Conservation (phyloP, 2,329 filamentous ascomycete species). For the Fonsecaea nubica region DNA sequence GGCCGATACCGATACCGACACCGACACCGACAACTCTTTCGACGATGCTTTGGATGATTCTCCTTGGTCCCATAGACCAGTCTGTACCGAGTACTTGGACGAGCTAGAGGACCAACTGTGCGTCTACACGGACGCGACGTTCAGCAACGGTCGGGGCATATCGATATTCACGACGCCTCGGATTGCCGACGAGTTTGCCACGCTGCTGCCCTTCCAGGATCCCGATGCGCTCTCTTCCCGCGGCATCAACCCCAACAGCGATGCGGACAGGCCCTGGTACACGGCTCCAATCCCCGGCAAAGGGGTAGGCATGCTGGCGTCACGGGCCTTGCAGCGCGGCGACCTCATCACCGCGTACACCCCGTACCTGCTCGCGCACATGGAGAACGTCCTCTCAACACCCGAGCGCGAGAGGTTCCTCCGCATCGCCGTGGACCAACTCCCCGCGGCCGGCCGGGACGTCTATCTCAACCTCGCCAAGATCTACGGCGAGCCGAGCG, state of each 20-base stretch:
- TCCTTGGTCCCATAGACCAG: constrained; percentile 28
- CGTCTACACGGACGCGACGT: constrained; percentile 33
- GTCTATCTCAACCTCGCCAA: constrained; percentile 28
- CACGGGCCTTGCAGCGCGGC: constrained; percentile 27
- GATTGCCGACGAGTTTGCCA: constrained; percentile 27
- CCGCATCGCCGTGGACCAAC: constrained; percentile 27
- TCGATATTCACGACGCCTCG: constrained; percentile 36
- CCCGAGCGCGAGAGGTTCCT: constrained; percentile 32
- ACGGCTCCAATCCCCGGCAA: constrained; percentile 25
- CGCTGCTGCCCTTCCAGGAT: constrained; percentile 29
- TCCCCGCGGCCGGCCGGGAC: constrained; percentile 26
- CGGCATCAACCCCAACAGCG: constrained; percentile 21
- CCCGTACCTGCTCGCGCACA: constrained; percentile 33
- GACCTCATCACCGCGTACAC: constrained; percentile 31
- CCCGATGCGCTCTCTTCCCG: constrained; percentile 14
- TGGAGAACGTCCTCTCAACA: constrained; percentile 30
- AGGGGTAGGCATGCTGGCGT: constrained; percentile 33
- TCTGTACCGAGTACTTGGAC: constrained; percentile 30
- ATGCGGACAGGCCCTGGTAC: constrained; percentile 18
- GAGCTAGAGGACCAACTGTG: constrained; percentile 26
- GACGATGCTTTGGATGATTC: background rate
- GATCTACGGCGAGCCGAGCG: constrained; percentile 29
- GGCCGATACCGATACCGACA: background rate
- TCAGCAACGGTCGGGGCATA: constrained; percentile 33
- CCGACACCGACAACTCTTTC: background rate